Percentiles rank a stretch among this genome's conserved stretches.
These are phyloP conservation scores for Oldenlandia corymbosa DNA, from an alignment of 257 asterid genomes.

Conservation along the genomic window DNA sequence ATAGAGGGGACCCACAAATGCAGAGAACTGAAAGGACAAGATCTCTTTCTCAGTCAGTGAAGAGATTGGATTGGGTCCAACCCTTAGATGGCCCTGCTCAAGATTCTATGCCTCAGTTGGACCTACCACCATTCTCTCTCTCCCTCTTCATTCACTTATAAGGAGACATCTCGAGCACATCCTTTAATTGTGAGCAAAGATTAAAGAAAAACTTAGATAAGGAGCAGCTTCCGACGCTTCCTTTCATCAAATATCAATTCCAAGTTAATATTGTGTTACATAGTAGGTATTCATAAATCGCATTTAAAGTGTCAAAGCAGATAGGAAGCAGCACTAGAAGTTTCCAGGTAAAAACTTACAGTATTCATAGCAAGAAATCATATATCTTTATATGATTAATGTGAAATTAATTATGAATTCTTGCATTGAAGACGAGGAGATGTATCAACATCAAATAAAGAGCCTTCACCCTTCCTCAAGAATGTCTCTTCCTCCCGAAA, in stretches of 20 bases:
- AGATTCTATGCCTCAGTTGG: constrained; percentile 74
- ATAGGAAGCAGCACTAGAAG: constrained; percentile 28
- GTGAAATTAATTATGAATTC: constrained; percentile 27
- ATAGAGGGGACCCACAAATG: constrained; percentile 44
- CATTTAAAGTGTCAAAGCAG: constrained; percentile 29
- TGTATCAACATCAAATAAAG: constrained; percentile 71
- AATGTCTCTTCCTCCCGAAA: constrained; percentile 58
- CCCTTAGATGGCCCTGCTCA: constrained; percentile 45
- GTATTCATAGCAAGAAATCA: constrained; percentile 6
- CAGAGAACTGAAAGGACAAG: constrained; percentile 43
- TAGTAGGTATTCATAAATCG: constrained; percentile 25
- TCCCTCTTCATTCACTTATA: constrained; percentile 49
- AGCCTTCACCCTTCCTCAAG: constrained; percentile 48
- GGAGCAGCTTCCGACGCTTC: constrained; percentile 27
- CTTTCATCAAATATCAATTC: constrained; percentile 22
- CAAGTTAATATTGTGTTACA: constrained; percentile 11
- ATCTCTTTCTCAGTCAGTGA: constrained; percentile 38
- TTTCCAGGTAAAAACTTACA: constrained; percentile 40
- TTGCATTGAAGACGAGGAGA: constrained; percentile 28
- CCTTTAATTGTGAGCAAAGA: constrained; percentile 24
- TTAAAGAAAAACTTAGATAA: constrained; percentile 30
- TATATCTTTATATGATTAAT: constrained; percentile 17
- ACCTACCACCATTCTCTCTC: constrained; percentile 19
- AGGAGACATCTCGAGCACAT: constrained; percentile 36
- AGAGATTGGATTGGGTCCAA: constrained; percentile 58